Evolutionary conservation across 371 early-diverging fungal genomes (phyloP).

Genomic region (Dichotomocladium elegans): DNA sequence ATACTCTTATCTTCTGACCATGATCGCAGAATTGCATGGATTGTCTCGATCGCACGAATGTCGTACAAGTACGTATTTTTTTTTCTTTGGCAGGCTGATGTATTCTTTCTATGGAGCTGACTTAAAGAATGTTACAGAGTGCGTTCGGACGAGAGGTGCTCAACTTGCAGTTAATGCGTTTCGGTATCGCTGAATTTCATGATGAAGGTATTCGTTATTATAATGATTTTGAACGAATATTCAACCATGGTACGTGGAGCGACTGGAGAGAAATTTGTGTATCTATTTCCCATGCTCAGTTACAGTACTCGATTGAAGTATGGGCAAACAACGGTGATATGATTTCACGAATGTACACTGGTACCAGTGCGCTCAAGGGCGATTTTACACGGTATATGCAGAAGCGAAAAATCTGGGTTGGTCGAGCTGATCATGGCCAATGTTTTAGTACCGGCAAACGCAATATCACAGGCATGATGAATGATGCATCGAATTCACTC

Average conservation of each 20-base stretch:
- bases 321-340: slow-evolving; percentile 72
- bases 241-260: slow-evolving; percentile 46
- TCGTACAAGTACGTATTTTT: slow-evolving; percentile 81
- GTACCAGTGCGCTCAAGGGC: slow-evolving; percentile 73
- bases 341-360: slow-evolving; percentile 62
- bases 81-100: too few relatives aligned
- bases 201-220: slow-evolving; percentile 58
- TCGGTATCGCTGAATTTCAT: slow-evolving; percentile 61
- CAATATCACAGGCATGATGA: slow-evolving; percentile 68
- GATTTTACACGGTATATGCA: slow-evolving; percentile 67
- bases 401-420: neutral
- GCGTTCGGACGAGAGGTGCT: slow-evolving; percentile 76
- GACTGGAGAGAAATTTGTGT: slow-evolving; percentile 12
- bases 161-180: slow-evolving; percentile 63
- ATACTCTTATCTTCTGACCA: neutral
- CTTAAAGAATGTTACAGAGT: too few relatives aligned
- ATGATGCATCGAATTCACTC: slow-evolving; percentile 71
- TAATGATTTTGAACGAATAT: slow-evolving; percentile 54
- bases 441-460: slow-evolving; percentile 53
- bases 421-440: neutral
- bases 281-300: slow-evolving; percentile 4
- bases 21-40: slow-evolving; percentile 94
- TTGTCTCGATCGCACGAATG: slow-evolving; percentile 99
- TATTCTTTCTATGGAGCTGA: too few relatives aligned
- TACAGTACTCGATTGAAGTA: too few relatives aligned